phyloP scores from a whole-genome alignment of 768 basidiomycete species.

The Pleurotus sapidus region DNA sequence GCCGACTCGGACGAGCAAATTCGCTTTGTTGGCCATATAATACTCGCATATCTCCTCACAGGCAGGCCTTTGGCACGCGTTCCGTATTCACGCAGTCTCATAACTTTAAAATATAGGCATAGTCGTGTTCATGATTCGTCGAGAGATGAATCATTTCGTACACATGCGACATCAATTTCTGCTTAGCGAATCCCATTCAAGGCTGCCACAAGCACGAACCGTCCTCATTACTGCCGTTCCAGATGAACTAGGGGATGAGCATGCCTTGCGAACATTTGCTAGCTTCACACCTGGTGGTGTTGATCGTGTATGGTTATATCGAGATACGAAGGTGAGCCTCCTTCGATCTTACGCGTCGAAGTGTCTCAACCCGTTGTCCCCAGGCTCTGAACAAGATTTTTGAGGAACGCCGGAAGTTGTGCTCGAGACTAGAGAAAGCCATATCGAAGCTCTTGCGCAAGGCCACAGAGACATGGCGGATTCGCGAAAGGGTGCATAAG shows the following conservation, averaged over 20 bases:
- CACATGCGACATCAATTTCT: slow-evolving; percentile 58
- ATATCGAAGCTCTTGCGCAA: slow-evolving; percentile 42
- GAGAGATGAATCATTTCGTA: slow-evolving; percentile 56
- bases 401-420: slow-evolving; percentile 40
- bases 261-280: slow-evolving; percentile 47
- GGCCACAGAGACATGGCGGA: slow-evolving; percentile 38
- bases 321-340: slow-evolving; percentile 37
- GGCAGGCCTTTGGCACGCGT: slow-evolving; percentile 30
- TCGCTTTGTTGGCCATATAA: slow-evolving; percentile 56
- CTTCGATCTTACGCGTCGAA: neutral
- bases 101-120: slow-evolving; percentile 36
- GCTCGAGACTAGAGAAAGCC: slow-evolving; percentile 56
- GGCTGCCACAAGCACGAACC: slow-evolving; percentile 62
- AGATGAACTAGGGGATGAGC: slow-evolving; percentile 46
- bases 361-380: neutral
- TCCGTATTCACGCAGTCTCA: no score
- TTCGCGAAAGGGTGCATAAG: slow-evolving; percentile 32
- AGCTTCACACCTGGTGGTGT: slow-evolving; percentile 70
- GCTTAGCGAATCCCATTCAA: slow-evolving; percentile 54
- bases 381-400: slow-evolving; percentile 37
- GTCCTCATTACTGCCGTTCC: slow-evolving; percentile 68
- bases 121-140: slow-evolving; percentile 56
- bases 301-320: slow-evolving; percentile 65
- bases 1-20: slow-evolving; percentile 30
- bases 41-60: slow-evolving; percentile 48